Conservation (phyloP, 805 yeast genomes). For the Ascoidea asiatica region DNA sequence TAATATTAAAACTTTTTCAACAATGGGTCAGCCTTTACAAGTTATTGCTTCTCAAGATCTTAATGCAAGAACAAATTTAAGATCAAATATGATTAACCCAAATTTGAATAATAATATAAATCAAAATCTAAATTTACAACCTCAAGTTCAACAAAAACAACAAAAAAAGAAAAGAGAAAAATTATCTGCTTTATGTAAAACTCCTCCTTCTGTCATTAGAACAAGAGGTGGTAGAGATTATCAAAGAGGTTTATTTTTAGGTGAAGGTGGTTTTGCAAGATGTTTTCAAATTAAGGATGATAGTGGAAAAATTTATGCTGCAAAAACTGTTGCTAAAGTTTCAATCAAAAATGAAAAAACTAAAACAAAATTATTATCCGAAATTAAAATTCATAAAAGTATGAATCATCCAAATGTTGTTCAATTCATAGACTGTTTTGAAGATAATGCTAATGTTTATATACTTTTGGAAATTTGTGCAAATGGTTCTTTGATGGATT, state of each 20-base stretch:
- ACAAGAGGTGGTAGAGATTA: conserved; percentile 81
- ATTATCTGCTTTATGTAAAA: conserved; percentile 80
- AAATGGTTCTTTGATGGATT: conserved; percentile 87
- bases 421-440: conserved; percentile 90
- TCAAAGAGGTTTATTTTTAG: conserved; percentile 79
- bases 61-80: conserved; percentile 15
- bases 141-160: conserved; percentile 18
- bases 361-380: conserved; percentile 68
- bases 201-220: conserved; percentile 90
- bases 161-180: conserved; percentile 74
- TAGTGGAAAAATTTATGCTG: conserved; percentile 79
- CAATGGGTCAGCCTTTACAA: conserved; percentile 26
- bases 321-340: conserved; percentile 94
- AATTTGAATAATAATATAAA: not conserved
- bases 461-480: conserved; percentile 90
- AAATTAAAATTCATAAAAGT: conserved; percentile 87
- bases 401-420: conserved; percentile 85
- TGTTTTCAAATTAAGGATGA: conserved; percentile 95
- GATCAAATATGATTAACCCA: conserved; percentile 1
- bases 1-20: conserved; percentile 13
- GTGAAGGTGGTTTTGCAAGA: conserved; percentile 98
- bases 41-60: conserved; percentile 20
- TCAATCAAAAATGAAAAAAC: conserved; percentile 88
- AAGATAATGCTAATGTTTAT: conserved; percentile 89
- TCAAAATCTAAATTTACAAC: conserved; percentile 10